Conservation (phyloP, 2,329 filamentous ascomycete species). For the Simplicillium aogashimaense region DNA sequence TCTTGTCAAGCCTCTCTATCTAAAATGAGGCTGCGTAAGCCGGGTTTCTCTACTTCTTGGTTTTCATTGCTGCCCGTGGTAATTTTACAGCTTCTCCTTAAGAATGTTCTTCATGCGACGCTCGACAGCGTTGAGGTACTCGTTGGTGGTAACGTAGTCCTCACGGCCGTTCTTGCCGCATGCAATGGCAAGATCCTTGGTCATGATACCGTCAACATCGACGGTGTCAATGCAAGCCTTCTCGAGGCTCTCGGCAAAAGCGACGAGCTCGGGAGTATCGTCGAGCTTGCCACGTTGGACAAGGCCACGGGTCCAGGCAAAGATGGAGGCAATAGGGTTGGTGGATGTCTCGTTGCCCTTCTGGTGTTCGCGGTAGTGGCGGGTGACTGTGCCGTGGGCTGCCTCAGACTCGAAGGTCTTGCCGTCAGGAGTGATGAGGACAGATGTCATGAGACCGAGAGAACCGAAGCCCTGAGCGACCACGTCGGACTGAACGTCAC, state of each 20-base stretch:
- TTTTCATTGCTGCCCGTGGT: too few species aligned
- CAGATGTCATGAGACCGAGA: constrained; percentile 95
- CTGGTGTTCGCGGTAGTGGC: constrained; percentile 98
- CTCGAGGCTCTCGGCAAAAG: constrained; percentile 87
- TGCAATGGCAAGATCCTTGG: constrained; percentile 94
- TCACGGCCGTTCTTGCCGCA: constrained; percentile 78
- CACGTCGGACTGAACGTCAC: constrained; percentile 97
- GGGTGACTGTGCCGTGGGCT: constrained; percentile 94
- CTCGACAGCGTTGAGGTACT: constrained; percentile 92
- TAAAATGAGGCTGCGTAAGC: too few species aligned
- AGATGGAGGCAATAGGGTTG: constrained; percentile 98
- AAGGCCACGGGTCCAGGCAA: constrained; percentile 95
- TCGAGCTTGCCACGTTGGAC: constrained; percentile 90
- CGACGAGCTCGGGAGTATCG: constrained; percentile 79
- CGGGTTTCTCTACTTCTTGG: too few species aligned
- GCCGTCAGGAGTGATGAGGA: constrained; percentile 92
- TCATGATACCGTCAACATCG: constrained; percentile 92
- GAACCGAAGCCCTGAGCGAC: constrained; percentile 97
- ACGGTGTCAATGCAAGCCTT: constrained; percentile 91
- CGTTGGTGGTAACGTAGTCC: constrained; percentile 82
- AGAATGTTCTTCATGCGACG: constrained; percentile 72
- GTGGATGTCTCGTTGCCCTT: constrained; percentile 96
- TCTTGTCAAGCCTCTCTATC: too few species aligned
- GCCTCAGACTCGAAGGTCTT: constrained; percentile 97
- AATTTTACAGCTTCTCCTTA: constrained; percentile 61